Conservation (phyloP, 2,329 filamentous ascomycete genomes). For the Xylariaceae sp. region DNA sequence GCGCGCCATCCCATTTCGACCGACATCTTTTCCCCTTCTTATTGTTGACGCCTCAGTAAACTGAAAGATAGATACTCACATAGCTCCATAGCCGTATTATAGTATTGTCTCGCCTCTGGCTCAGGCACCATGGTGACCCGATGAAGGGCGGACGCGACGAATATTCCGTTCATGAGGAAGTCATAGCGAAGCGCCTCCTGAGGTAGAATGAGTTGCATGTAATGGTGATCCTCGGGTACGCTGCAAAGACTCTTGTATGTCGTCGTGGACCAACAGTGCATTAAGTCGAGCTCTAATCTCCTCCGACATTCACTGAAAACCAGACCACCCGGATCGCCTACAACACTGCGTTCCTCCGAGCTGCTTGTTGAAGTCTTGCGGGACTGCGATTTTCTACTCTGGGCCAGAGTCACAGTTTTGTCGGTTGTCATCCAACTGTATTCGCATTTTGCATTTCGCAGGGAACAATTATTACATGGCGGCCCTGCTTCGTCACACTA, state of each 20-base stretch:
- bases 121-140: conserved; percentile 22
- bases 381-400: not conserved
- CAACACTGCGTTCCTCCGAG: conserved; percentile 2
- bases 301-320: conserved; percentile 19
- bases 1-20: not conserved
- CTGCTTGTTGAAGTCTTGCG: conserved; percentile 7
- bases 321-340: conserved; percentile 5
- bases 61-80: conserved; percentile 14
- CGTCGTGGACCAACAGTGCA: conserved; percentile 47
- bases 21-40: not conserved
- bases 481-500: conserved; percentile 27
- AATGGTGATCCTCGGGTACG: conserved; percentile 34
- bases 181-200: conserved; percentile 35
- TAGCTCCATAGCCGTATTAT: conserved; percentile 32
- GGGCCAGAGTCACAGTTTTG: not conserved
- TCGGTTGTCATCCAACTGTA: conserved; percentile 19
- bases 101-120: conserved; percentile 22
- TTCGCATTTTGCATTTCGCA: conserved; percentile 27
- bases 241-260: conserved; percentile 39
- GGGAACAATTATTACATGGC: conserved; percentile 26
- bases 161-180: conserved; percentile 37
- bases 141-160: conserved; percentile 34
- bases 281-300: conserved; percentile 44
- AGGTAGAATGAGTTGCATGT: conserved; percentile 33
- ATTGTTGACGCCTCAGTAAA: not conserved